A percentile compares a stretch with the other conserved stretches of the same genome.
Conservation (phyloP, 352 stramenopile genomes). For the Phytophthora cajani region DNA sequence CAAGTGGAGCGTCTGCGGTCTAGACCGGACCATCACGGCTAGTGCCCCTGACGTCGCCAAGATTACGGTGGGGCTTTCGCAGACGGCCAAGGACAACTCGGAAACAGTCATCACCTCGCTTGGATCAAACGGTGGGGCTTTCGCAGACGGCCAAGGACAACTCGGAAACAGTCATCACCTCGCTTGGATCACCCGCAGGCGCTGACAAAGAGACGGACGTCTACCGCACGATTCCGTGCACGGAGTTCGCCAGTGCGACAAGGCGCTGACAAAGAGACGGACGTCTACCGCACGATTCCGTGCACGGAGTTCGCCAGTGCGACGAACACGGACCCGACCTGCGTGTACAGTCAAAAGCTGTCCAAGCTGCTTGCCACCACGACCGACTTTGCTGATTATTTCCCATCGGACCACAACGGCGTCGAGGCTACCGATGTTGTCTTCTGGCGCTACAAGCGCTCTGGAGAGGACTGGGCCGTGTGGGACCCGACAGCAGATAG, state of each 20-base stretch:
- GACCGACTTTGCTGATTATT: neutral
- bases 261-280: conserved; percentile 1
- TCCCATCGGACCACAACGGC: neutral
- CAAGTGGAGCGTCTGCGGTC: conserved; percentile 20
- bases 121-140: too few species aligned
- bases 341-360: conserved; percentile 24
- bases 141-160: too few species aligned
- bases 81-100: neutral
- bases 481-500: conserved; percentile 14
- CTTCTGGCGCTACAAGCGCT: conserved; percentile 62
- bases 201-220: conserved; percentile 13
- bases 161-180: neutral
- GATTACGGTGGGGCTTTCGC: neutral
- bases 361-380: conserved; percentile 15
- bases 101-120: conserved; percentile 34
- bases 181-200: conserved; percentile 9
- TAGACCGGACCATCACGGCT: conserved; percentile 47
- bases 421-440: conserved; percentile 3
- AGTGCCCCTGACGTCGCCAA: conserved; percentile 45
- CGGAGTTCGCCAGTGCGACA: conserved; percentile 5
- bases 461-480: conserved; percentile 5
- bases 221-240: conserved; percentile 25
- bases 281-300: conserved; percentile 21
- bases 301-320: conserved; percentile 20
- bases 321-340: neutral